These are phyloP conservation scores for Pisolithus marmoratus DNA, from an alignment of 768 basidiomycete genomes.

Conservation along the genomic window DNA sequence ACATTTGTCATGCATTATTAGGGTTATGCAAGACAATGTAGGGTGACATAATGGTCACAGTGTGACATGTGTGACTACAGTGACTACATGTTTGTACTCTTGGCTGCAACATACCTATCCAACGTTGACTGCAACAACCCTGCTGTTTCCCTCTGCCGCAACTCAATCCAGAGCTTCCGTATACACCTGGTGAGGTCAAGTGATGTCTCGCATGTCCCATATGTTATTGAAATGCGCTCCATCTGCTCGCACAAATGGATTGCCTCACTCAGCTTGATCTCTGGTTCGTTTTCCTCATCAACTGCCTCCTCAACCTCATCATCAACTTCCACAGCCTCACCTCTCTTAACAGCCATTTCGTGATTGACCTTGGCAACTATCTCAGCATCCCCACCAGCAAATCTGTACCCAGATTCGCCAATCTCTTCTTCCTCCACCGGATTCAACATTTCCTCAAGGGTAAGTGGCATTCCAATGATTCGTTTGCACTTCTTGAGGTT, in stretches of 20 bases:
- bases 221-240: not conserved
- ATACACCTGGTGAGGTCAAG: not conserved
- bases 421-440: too few relatives aligned
- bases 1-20: not conserved
- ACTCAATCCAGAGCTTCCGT: not conserved
- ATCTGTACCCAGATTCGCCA: not conserved
- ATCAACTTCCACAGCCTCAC: not conserved
- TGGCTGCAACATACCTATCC: not conserved
- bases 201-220: not conserved
- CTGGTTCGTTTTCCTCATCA: not conserved
- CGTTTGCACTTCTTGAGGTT: slow-evolving; percentile 8
- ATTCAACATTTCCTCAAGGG: slow-evolving; percentile 11
- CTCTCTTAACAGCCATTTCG: not conserved
- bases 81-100: not conserved
- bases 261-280: not conserved
- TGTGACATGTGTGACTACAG: not conserved
- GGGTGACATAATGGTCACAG: not conserved
- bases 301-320: not conserved
- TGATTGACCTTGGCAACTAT: not conserved
- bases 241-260: not conserved
- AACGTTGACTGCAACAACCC: not conserved
- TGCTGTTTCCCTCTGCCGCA: not conserved
- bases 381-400: not conserved
- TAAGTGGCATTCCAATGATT: slow-evolving; percentile 7
- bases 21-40: not conserved